Evolutionary conservation across 2,329 filamentous ascomycete genomes (phyloP), one percentile per base, ranked within the genome.

Genomic region (Paracorniculantispora psalliotae): DNA sequence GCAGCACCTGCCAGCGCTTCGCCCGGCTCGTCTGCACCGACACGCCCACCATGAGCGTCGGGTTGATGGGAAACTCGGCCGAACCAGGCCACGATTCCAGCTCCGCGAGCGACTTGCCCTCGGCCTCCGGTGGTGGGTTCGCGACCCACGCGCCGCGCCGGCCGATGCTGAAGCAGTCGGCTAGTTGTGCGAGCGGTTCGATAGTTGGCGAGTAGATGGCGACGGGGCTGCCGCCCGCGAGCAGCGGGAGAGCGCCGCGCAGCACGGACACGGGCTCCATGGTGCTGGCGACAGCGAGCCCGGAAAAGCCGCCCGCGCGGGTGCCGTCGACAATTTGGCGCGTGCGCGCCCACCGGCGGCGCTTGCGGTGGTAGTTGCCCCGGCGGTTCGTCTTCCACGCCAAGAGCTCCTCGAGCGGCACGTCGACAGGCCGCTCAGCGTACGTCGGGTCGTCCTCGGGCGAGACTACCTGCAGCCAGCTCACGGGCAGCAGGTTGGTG

Each of bases 391-490:
- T 83, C 75, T 97, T 97, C 82, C 89, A 86, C 1, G 80, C 75
- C 0, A 83, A 77, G 2, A 97, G 77, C 25, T 82, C 80, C 17
- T 86, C 82, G 0, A 85, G 77, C 0, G 85, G 67, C 1, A 87
- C 77, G 0, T 75, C 69, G 0, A 84, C 78, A 0, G 91, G 88
- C 56, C 87, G 82, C 26, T 83, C 81, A 33, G 78, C 74, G 73
- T 96, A 96, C 4, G 88, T 84, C 1, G 83, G 81, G 71, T 97
- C 94, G 30, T 85, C 77, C 37, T 83, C 76, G 0, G 94, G 94
- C 25, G 89, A 81, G 17, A 97, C 77, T 5, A 99, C 84, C 73
- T 97, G 93, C 2, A 99, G 83, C 92, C 93, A 99, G 28, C 91
- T 93, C 30, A 97, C 79, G 5, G 88, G 85, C 67, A 93, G 88